Evolutionary conservation across 176 grass and related monocot genomes (phyloP).

Genomic region (Musa troglodytarum): DNA sequence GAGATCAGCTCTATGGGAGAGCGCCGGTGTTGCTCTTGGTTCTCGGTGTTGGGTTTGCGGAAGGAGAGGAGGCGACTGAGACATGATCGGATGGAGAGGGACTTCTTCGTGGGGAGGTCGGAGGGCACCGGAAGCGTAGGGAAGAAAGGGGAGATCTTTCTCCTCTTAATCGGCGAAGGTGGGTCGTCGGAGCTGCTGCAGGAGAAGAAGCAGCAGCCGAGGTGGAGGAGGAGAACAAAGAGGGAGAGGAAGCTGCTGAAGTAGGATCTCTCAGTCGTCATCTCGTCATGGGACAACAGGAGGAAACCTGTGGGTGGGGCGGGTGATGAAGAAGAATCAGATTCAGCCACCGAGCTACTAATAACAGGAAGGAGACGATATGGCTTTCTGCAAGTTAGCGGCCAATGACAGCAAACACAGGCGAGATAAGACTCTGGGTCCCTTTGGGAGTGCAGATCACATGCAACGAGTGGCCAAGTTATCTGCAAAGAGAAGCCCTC

Average conservation of each 20-base stretch:
- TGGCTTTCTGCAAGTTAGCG: too few relatives aligned
- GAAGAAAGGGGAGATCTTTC: constrained; percentile 54
- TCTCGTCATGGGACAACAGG: not conserved
- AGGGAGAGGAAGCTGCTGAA: constrained; percentile 47
- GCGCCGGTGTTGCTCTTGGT: not conserved
- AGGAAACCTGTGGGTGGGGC: not conserved
- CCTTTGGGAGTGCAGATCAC: too few relatives aligned
- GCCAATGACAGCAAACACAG: too few relatives aligned
- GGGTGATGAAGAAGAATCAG: not conserved
- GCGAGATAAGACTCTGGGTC: too few relatives aligned
- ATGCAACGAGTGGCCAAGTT: too few relatives aligned
- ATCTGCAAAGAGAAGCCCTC: too few relatives aligned
- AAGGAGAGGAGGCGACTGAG: constrained; percentile 41
- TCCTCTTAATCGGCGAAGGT: constrained; percentile 18
- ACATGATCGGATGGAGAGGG: constrained; percentile 32
- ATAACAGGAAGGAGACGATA: not conserved
- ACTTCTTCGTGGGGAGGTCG: constrained; percentile 6
- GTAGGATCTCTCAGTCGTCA: constrained; percentile 7
- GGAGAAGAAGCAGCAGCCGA: constrained; percentile 50
- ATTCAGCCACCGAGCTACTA: not conserved
- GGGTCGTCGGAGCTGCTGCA: constrained; percentile 16
- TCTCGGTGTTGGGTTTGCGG: constrained; percentile 12
- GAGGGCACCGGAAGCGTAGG: constrained; percentile 20
- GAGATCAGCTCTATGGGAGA: not conserved
- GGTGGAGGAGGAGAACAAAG: constrained; percentile 52